These are phyloP conservation scores for Venturia asperata DNA, from an alignment of 2,329 filamentous ascomycete genomes.

Conservation along the genomic window DNA sequence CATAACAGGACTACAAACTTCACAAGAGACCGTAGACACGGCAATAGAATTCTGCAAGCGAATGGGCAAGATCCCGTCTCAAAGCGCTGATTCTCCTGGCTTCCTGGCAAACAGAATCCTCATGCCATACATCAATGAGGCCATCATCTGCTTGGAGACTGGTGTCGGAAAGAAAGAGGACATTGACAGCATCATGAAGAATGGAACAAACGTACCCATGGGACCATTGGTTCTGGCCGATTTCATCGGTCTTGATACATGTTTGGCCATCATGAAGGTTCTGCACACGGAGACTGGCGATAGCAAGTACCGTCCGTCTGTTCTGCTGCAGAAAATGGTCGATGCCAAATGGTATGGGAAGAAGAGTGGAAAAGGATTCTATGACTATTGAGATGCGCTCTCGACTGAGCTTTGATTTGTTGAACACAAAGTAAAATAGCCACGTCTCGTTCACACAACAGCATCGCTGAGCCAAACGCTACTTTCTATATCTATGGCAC, in stretches of 20 bases:
- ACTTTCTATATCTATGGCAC: neutral
- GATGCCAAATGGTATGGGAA: conserved; percentile 96
- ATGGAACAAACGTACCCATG: conserved; percentile 98
- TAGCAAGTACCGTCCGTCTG: conserved; percentile 87
- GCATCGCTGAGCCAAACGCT: neutral
- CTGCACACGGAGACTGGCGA: conserved; percentile 86
- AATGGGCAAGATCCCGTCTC: conserved; percentile 88
- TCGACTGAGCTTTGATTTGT: neutral
- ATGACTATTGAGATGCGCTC: conserved; percentile 59
- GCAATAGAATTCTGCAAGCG: conserved; percentile 79
- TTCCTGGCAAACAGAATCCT: conserved; percentile 95
- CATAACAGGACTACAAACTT: conserved; percentile 89
- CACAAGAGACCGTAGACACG: conserved; percentile 68
- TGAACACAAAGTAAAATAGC: neutral
- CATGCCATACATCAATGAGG: conserved; percentile 99
- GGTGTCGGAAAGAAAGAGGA: conserved; percentile 81
- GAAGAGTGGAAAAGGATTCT: conserved; percentile 95
- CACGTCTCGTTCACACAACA: neutral
- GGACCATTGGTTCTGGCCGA: conserved; percentile 88
- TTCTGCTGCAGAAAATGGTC: conserved; percentile 88
- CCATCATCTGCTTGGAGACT: conserved; percentile 91
- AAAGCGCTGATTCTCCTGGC: conserved; percentile 82
- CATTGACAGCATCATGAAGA: conserved; percentile 98
- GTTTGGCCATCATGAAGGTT: conserved; percentile 94
- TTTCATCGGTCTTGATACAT: conserved; percentile 96